Evolutionary conservation across 495 filamentous ascomycete species (phyloP).

Genomic region (Podospora anserina): DNA sequence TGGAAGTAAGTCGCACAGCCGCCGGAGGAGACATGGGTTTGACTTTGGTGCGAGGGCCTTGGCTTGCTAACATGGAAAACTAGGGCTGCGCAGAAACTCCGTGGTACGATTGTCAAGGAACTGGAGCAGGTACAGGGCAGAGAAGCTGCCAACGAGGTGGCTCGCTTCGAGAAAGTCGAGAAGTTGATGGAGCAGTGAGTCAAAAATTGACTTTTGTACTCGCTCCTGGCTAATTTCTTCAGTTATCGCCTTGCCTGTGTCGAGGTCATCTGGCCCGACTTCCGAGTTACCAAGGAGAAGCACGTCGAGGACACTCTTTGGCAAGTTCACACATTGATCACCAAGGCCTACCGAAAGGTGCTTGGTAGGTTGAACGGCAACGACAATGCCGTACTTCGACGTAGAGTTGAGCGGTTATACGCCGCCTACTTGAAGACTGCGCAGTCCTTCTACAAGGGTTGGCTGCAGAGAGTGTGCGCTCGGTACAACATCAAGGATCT

Average conservation of each 20-base stretch:
- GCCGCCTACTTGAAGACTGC: conserved; percentile 78
- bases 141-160: conserved; percentile 45
- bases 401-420: conserved; percentile 78
- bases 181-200: conserved; percentile 59
- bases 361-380: conserved; percentile 41
- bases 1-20: conserved; percentile 28
- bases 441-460: conserved; percentile 81
- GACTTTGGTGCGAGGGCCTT: background rate
- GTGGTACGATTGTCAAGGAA: conserved; percentile 29
- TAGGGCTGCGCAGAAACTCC: conserved; percentile 30
- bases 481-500: conserved; percentile 73
- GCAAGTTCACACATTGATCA: conserved; percentile 73
- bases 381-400: conserved; percentile 67
- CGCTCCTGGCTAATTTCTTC: conserved; percentile 19
- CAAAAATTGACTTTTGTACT: conserved; percentile 28
- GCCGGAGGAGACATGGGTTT: too few species aligned
- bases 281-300: conserved; percentile 60
- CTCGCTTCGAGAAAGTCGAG: conserved; percentile 56
- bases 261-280: conserved; percentile 67
- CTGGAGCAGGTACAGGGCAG: conserved; percentile 45
- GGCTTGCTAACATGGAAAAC: conserved; percentile 16
- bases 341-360: conserved; percentile 67
- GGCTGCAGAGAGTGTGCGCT: conserved; percentile 72
- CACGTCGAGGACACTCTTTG: conserved; percentile 71
- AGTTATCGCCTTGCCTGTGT: conserved; percentile 71